Conservation (phyloP, 2,329 filamentous ascomycete genomes). For the Hypomyces perniciosus region DNA sequence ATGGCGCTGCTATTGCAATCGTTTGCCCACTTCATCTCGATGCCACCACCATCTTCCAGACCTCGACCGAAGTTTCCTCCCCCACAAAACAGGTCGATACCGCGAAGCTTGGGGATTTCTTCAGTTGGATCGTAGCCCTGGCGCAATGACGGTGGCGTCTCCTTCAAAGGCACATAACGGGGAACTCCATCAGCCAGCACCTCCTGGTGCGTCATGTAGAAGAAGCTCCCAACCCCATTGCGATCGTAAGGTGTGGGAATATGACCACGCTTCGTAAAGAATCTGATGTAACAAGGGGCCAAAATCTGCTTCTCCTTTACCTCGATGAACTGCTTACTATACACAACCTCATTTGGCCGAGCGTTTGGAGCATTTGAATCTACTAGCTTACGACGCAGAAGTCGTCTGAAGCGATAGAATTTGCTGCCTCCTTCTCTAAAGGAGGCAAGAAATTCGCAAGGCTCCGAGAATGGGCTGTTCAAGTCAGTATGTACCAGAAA, state of each 20-base stretch:
- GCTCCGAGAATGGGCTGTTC: constrained; percentile 42
- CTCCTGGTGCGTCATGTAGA: constrained; percentile 49
- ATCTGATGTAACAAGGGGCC: constrained; percentile 54
- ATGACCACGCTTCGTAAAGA: constrained; percentile 37
- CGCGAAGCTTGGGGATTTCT: constrained; percentile 40
- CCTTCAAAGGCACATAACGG: constrained; percentile 30
- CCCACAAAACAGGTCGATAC: constrained; percentile 71
- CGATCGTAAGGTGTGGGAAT: constrained; percentile 61
- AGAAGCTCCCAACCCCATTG: constrained; percentile 59
- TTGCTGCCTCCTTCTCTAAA: constrained; percentile 15
- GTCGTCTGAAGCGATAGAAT: constrained; percentile 39
- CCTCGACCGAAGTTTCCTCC: constrained; percentile 73
- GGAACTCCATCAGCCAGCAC: background rate
- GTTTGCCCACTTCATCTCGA: constrained; percentile 61
- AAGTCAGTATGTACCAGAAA: constrained; percentile 41
- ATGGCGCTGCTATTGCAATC: constrained; percentile 60
- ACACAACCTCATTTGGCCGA: constrained; percentile 53
- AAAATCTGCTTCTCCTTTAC: constrained; percentile 38
- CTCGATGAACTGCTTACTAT: constrained; percentile 40
- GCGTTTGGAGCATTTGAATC: constrained; percentile 26
- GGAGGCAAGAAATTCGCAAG: constrained; percentile 49
- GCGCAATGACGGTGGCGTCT: constrained; percentile 33
- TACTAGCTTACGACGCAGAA: constrained; percentile 44
- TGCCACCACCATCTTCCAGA: constrained; percentile 62
- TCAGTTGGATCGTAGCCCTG: constrained; percentile 50